Evolutionary conservation across 768 basidiomycete species (phyloP).

Genomic region (Leccinellum luteum): DNA sequence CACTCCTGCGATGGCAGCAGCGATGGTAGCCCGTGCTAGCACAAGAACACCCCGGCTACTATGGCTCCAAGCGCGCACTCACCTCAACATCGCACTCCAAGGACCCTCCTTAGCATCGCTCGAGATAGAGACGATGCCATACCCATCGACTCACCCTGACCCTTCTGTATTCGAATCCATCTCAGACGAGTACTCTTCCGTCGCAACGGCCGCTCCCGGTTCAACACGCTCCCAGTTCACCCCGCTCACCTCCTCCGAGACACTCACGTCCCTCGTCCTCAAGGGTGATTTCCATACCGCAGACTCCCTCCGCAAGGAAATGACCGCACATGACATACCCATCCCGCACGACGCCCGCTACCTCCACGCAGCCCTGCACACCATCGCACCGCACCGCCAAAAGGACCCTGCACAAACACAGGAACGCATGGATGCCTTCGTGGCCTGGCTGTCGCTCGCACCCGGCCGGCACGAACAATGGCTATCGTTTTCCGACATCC

Average conservation of each 20-base stretch:
- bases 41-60: conserved; percentile 1
- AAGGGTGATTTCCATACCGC: conserved; percentile 27
- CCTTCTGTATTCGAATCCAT: conserved; percentile 4
- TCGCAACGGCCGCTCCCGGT: conserved; percentile 7
- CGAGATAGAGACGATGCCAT: conserved; percentile 35
- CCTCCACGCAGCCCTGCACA: conserved; percentile 35
- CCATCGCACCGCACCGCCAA: conserved; percentile 22
- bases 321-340: conserved; percentile 35
- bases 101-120: conserved; percentile 32
- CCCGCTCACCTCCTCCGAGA: conserved; percentile 25
- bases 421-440: conserved; percentile 22
- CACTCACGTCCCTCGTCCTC: conserved; percentile 23
- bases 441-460: conserved; percentile 44
- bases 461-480: conserved; percentile 31
- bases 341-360: conserved; percentile 38
- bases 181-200: conserved; percentile 28
- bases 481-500: conserved; percentile 13
- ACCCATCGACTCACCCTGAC: conserved; percentile 32
- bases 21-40: background rate
- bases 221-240: conserved; percentile 6
- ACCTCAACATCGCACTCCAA: conserved; percentile 15
- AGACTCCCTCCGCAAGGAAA: conserved; percentile 37
- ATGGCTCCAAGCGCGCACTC: conserved; percentile 17
- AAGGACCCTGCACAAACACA: conserved; percentile 17
- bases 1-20: no score